A percentile compares a stretch with the other conserved stretches of the same genome.
These are phyloP conservation scores for Dacryopinax primogenitus DNA, from an alignment of 768 basidiomycete species.

Conservation along the genomic window DNA sequence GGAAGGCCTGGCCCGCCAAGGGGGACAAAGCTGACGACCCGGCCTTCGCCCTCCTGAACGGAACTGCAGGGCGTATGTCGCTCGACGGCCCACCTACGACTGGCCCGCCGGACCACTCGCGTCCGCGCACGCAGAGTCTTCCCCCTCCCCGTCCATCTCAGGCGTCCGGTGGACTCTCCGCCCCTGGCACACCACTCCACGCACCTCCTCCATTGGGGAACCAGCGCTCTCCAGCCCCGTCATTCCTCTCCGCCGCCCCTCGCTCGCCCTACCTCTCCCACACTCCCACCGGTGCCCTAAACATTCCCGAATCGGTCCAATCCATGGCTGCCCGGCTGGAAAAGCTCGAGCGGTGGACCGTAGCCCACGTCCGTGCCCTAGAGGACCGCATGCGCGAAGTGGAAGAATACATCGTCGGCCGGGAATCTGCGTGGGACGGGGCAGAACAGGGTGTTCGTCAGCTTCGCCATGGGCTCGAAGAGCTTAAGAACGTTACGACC, in stretches of 20 bases:
- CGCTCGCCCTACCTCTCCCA: constrained; percentile 50
- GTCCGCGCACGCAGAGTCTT: neutral
- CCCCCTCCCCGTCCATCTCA: neutral
- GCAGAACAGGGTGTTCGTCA: neutral
- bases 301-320: constrained; percentile 60
- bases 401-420: constrained; percentile 79
- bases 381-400: constrained; percentile 86
- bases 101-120: neutral
- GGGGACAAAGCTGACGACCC: constrained; percentile 47
- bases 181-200: neutral
- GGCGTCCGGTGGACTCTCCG: neutral
- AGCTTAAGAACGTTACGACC: neutral
- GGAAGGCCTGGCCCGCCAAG: constrained; percentile 43
- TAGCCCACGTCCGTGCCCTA: constrained; percentile 75
- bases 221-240: constrained; percentile 32
- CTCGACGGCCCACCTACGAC: constrained; percentile 5
- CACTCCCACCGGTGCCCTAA: constrained; percentile 53
- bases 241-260: constrained; percentile 36
- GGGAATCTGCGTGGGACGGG: constrained; percentile 52
- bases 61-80: neutral
- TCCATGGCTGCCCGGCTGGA: constrained; percentile 70
- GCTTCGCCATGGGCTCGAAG: neutral
- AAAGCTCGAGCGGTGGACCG: constrained; percentile 82
- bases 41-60: constrained; percentile 26
- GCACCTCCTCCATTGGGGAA: constrained; percentile 15